Evolutionary conservation across 192 early-diverging fungal genomes (phyloP).

Genomic region (Funneliformis geosporum): DNA sequence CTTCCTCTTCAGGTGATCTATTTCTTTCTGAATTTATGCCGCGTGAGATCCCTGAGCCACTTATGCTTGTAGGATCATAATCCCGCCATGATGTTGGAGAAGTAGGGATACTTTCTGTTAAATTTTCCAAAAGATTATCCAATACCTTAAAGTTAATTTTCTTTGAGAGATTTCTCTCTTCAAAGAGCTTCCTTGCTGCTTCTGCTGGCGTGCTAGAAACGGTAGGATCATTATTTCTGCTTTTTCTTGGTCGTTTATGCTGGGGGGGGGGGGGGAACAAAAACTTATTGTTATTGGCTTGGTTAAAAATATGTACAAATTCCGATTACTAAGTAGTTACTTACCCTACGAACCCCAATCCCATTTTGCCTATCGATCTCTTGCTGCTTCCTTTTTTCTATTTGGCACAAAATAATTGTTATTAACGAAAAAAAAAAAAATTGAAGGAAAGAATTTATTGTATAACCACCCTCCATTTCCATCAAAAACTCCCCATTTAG

Average conservation of each 20-base stretch:
- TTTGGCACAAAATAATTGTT: neutral
- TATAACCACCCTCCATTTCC: conserved; percentile 44
- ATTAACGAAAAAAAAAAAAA: neutral
- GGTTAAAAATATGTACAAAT: neutral
- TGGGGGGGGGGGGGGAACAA: too few species aligned
- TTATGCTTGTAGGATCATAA: conserved; percentile 37
- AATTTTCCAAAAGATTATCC: conserved; percentile 65
- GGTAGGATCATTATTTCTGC: conserved; percentile 38
- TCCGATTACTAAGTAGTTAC: conserved; percentile 13
- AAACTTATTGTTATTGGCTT: too few species aligned
- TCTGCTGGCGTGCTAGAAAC: conserved; percentile 68
- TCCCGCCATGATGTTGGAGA: conserved; percentile 40
- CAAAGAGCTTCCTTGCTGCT: conserved; percentile 73
- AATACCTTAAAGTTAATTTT: conserved; percentile 90
- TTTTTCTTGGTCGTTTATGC: conserved; percentile 41
- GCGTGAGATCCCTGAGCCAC: conserved; percentile 31
- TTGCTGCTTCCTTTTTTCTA: conserved; percentile 15
- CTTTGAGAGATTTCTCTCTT: conserved; percentile 76
- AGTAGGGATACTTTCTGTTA: conserved; percentile 31
- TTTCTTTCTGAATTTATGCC: neutral
- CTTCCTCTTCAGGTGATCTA: neutral
- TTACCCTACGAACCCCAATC: conserved; percentile 27
- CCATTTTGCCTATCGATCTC: conserved; percentile 38
- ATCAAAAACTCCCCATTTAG: conserved; percentile 86
- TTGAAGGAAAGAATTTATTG: neutral